Percentiles rank a stretch among this genome's conserved stretches.
Conservation (phyloP, 2,329 filamentous ascomycete species). For the Calonectria hawksworthii region DNA sequence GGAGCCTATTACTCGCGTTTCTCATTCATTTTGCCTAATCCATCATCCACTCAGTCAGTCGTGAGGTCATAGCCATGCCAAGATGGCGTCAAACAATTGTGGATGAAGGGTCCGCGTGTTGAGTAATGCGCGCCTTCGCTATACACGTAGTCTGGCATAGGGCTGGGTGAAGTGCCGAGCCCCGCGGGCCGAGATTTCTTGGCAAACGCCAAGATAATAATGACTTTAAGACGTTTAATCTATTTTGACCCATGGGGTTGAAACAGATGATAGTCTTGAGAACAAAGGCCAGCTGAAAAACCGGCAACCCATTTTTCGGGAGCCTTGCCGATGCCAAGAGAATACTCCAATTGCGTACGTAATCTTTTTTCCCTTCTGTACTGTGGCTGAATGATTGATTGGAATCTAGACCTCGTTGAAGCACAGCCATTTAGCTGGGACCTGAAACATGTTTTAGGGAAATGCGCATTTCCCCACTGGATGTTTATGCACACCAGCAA, state of each 20-base stretch:
- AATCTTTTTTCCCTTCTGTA: background rate
- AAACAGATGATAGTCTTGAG: background rate
- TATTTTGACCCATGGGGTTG: background rate
- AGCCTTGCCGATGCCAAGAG: background rate
- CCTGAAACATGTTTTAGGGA: background rate
- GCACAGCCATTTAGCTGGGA: background rate
- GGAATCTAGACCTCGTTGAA: background rate
- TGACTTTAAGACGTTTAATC: background rate
- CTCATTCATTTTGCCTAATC: background rate
- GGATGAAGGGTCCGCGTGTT: background rate
- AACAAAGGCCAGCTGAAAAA: background rate
- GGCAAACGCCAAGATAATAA: background rate
- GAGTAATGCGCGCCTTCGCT: background rate
- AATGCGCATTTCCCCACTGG: too few relatives aligned
- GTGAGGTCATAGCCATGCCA: background rate
- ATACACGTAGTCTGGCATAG: background rate
- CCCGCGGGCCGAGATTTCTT: background rate
- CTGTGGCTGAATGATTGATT: background rate
- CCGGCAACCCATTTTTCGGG: background rate
- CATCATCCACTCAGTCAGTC: background rate
- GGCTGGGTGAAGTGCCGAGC: background rate
- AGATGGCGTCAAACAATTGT: background rate
- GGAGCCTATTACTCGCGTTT: background rate
- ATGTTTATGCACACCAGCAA: too few relatives aligned
- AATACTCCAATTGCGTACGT: background rate